Evolutionary conservation across 2,329 filamentous ascomycete genomes (phyloP), one percentile per base, ranked within the genome.

Genomic region (Colletotrichum lupini): DNA sequence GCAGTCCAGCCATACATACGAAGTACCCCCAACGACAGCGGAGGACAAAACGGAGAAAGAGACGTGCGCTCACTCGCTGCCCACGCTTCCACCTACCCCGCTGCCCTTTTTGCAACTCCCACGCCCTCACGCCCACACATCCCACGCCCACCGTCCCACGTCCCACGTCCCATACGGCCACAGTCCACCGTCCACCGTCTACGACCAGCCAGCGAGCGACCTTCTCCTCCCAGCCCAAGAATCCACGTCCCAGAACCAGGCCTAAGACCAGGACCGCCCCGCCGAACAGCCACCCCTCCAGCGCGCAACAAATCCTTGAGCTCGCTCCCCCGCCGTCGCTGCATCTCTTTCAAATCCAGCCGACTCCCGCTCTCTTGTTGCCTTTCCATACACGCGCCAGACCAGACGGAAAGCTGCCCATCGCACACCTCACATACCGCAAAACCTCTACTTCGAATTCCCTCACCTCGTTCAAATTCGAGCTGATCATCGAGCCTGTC

Each of bases 291-390:
- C 60, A 26, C 67, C 67, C 70, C 67, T 72, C 60, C 35, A 61
- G 61, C 71, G 61, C 71, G 60, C 70, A 73, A 70, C 71, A 73
- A 71, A 71, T 73, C 71, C 71, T 73, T 70, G 70, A 68, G 62
- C 52, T 65, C 62, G 62, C 62, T 63, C 58, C 70, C 66, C 71
- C 71, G 61, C 61, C 61, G 60, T 60, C 55, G 62, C 67, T 64
- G 67, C 67, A 66, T 66, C 60, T 61, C 62, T 73, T 71, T 66
- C 71, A 66, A 65, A 70, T 68, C 71, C 56, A 65, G 61, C 67
- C 30, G 61, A 26, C 66, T 52, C 67, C 56, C 32, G 56, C 67
- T 49, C 52, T 60, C 70, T 14, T 59, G 46, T 56, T 60, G 56
- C 46, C 55, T 28, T 61, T 61, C 60, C 16, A 35, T 42, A 49